Percentiles rank a stretch among this genome's conserved stretches.
Conservation (phyloP, 1,284 basidiomycete species). For the Fomitopsis betulina region DNA sequence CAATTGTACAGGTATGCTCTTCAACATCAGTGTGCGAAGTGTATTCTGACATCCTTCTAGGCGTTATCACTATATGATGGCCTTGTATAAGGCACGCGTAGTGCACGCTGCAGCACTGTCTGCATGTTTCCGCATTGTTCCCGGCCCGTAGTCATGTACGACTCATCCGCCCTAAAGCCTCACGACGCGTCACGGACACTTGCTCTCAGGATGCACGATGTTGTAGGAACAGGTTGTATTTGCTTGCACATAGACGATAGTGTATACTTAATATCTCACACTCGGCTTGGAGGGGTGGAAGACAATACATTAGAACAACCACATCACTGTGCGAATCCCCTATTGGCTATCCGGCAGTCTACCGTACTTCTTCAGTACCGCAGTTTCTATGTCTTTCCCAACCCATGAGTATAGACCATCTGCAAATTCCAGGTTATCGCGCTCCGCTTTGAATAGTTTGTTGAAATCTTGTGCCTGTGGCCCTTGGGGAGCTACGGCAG, state of each 20-base stretch:
- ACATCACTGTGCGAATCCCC: not conserved
- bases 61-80: constrained; percentile 78
- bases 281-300: not conserved
- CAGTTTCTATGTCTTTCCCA: constrained; percentile 74
- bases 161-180: not conserved
- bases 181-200: not conserved
- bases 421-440: constrained; percentile 90
- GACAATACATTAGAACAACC: not conserved
- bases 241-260: constrained; percentile 12
- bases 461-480: constrained; percentile 76
- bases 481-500: constrained; percentile 38
- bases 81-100: constrained; percentile 43
- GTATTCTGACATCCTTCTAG: constrained; percentile 29
- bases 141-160: not conserved
- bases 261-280: constrained; percentile 16
- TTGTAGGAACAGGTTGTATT: constrained; percentile 13
- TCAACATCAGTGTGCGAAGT: not conserved
- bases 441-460: constrained; percentile 90
- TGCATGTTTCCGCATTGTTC: not conserved
- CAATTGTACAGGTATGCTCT: constrained; percentile 84
- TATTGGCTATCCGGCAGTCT: constrained; percentile 32
- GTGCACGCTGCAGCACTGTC: not conserved
- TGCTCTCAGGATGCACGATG: constrained; percentile 6
- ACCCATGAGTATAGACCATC: constrained; percentile 83
- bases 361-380: constrained; percentile 75